Percentiles rank a stretch among this genome's conserved stretches.
Conservation (phyloP, 805 yeast genomes). For the Kazachstania africana region DNA sequence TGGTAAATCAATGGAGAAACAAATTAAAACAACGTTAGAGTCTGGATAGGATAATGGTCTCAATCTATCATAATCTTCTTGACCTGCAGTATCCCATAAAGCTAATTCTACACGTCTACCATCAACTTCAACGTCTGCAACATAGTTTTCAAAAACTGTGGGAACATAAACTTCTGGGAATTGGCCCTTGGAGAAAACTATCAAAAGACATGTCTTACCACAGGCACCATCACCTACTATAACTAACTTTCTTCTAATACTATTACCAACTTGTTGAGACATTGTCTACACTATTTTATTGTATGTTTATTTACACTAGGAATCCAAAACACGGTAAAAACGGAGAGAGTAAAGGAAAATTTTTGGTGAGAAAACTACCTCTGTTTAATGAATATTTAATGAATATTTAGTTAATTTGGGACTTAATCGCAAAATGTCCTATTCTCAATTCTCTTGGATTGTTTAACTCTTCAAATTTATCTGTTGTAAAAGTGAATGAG, state of each 20-base stretch:
- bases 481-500: no score
- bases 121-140: constrained; percentile 86
- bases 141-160: constrained; percentile 93
- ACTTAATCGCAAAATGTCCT: no score
- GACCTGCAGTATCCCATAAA: constrained; percentile 97
- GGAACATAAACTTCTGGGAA: constrained; percentile 93
- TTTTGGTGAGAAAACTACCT: not conserved
- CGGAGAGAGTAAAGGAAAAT: not conserved
- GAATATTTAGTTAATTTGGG: no score
- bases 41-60: constrained; percentile 88
- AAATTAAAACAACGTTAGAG: constrained; percentile 76
- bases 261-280: constrained; percentile 24
- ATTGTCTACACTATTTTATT: constrained; percentile 5
- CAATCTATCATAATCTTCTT: constrained; percentile 80
- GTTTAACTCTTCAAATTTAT: no score
- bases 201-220: constrained; percentile 87
- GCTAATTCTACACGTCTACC: constrained; percentile 86
- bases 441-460: no score
- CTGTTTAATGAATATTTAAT: no score
- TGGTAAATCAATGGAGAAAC: constrained; percentile 77
- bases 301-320: not conserved
- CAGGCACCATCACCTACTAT: constrained; percentile 97
- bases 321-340: no score
- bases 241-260: constrained; percentile 65
- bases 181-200: constrained; percentile 74